phyloP scores from a whole-genome alignment of 495 filamentous ascomycete species.

The Bryoglossum gracile region DNA sequence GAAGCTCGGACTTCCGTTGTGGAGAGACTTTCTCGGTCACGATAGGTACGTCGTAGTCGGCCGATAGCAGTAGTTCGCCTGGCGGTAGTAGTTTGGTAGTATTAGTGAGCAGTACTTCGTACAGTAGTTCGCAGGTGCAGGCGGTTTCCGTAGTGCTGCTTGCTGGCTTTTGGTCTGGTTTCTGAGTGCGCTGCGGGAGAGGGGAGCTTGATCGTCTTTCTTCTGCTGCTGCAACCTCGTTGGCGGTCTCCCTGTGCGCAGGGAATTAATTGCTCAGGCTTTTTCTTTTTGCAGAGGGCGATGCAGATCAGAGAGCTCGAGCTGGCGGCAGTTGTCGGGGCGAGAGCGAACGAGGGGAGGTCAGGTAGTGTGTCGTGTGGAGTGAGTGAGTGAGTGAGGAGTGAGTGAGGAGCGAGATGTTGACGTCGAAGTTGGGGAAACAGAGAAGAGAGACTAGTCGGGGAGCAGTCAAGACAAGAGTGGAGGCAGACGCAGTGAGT shows the following conservation, averaged over 20 bases:
- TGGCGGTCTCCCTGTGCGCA: too few species aligned
- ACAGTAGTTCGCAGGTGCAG: too few species aligned
- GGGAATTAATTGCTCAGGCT: conserved; percentile 1
- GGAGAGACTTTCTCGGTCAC: conserved; percentile 7
- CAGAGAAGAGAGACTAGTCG: too few species aligned
- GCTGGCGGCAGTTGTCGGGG: conserved; percentile 12
- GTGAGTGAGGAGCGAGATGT: too few species aligned
- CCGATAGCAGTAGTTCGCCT: not conserved
- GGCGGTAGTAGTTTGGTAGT: not conserved
- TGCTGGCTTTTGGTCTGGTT: not conserved
- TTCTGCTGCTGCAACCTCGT: not conserved
- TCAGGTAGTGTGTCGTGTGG: too few species aligned
- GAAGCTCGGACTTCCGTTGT: conserved; percentile 23
- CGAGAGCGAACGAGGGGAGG: not conserved
- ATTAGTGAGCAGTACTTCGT: too few species aligned
- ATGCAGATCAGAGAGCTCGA: conserved; percentile 4
- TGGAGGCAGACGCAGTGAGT: too few species aligned
- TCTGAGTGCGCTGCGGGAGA: not conserved
- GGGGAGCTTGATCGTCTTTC: not conserved
- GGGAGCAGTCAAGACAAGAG: too few species aligned
- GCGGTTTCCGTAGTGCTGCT: too few species aligned
- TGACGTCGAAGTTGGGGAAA: too few species aligned
- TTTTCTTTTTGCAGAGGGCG: not conserved
- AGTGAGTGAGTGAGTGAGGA: too few species aligned
- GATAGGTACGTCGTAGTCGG: conserved; percentile 3